phyloP scores from a whole-genome alignment of 192 early-diverging fungal species.

The Haplosporangium gracile region DNA sequence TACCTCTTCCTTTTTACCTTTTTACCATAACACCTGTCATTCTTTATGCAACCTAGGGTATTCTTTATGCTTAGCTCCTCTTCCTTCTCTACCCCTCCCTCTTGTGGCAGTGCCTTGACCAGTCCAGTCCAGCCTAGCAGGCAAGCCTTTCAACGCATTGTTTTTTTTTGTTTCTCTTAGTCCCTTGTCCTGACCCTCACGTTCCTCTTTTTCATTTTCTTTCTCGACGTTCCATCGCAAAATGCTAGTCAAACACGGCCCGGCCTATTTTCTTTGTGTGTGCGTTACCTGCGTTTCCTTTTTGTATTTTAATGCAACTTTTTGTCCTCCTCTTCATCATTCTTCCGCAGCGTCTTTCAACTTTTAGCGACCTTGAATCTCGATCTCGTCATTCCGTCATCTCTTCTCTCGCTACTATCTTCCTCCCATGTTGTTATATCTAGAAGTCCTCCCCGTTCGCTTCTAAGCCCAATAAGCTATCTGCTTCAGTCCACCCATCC shows the following conservation, averaged over 20 bases:
- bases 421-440: not conserved
- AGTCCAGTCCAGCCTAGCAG: too few species aligned
- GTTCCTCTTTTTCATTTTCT: not conserved
- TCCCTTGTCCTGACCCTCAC: not conserved
- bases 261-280: not conserved
- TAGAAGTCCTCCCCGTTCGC: not conserved
- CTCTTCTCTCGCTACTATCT: not conserved
- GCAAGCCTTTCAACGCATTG: too few species aligned
- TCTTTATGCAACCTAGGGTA: too few species aligned
- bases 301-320: not conserved
- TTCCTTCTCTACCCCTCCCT: too few species aligned
- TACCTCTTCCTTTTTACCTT: too few species aligned
- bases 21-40: too few species aligned
- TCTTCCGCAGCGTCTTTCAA: not conserved
- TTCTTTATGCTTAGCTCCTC: too few species aligned
- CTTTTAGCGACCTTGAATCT: not conserved
- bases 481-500: not conserved
- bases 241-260: not conserved
- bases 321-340: not conserved
- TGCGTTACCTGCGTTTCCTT: not conserved
- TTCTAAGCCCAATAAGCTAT: not conserved
- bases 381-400: not conserved
- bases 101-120: too few species aligned
- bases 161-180: not conserved
- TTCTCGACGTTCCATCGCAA: not conserved